These are phyloP conservation scores for Coniella vitis DNA, from an alignment of 2,329 filamentous ascomycete genomes.

Conservation along the genomic window DNA sequence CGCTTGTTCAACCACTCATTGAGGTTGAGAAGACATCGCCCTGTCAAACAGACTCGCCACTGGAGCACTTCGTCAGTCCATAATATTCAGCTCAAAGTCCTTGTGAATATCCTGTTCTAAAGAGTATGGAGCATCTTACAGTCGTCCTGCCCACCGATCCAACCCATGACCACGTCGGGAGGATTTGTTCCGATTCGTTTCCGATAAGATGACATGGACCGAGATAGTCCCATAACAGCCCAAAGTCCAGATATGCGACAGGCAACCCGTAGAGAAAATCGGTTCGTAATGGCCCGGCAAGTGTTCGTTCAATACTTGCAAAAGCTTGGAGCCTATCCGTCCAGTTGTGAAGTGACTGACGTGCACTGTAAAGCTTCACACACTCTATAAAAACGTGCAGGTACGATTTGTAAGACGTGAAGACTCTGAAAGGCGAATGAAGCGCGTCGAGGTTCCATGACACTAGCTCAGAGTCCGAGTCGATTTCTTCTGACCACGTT, in stretches of 20 bases:
- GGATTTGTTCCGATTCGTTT: background rate
- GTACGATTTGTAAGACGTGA: background rate
- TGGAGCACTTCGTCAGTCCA: no score
- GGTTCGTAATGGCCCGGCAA: background rate
- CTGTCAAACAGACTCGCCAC: background rate
- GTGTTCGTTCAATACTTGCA: background rate
- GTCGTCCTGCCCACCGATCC: background rate
- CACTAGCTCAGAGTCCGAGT: background rate
- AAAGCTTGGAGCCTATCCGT: background rate
- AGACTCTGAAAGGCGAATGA: background rate
- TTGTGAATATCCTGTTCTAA: no score
- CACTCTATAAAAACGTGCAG: background rate
- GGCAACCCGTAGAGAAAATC: background rate
- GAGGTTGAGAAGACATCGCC: background rate
- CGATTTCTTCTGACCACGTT: conserved; percentile 4
- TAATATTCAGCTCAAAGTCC: no score
- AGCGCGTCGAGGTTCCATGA: background rate
- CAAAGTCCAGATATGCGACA: background rate
- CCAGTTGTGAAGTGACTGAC: background rate
- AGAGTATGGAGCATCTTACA: background rate
- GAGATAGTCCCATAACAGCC: background rate
- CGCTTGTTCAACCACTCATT: background rate
- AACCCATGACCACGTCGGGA: conserved; percentile 1
- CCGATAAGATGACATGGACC: background rate
- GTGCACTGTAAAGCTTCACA: background rate